phyloP scores from a whole-genome alignment of 1,284 basidiomycete species.

The Takashimella koratensis region DNA sequence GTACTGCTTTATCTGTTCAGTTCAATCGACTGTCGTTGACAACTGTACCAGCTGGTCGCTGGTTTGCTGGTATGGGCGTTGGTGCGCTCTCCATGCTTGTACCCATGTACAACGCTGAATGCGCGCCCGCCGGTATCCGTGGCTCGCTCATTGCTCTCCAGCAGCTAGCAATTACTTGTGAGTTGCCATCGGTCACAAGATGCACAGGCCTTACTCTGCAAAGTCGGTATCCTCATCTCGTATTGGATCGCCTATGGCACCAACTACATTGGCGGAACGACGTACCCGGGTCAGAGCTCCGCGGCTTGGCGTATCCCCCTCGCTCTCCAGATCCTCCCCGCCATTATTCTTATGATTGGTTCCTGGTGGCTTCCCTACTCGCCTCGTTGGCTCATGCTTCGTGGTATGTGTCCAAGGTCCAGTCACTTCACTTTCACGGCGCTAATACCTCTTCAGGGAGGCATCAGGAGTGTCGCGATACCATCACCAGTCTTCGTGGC shows the following conservation, averaged over 20 bases:
- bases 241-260: slow-evolving; percentile 66
- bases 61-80: slow-evolving; percentile 45
- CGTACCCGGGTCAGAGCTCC: slow-evolving; percentile 26
- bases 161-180: slow-evolving; percentile 73
- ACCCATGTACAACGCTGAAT: slow-evolving; percentile 64
- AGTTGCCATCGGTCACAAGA: slow-evolving; percentile 47
- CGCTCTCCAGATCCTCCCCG: slow-evolving; percentile 65
- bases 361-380: slow-evolving; percentile 50
- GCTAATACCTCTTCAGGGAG: slow-evolving; percentile 56
- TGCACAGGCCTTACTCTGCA: no score
- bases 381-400: slow-evolving; percentile 58
- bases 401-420: slow-evolving; percentile 43
- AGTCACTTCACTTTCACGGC: neutral
- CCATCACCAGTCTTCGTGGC: slow-evolving; percentile 61
- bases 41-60: slow-evolving; percentile 41
- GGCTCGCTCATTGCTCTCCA: slow-evolving; percentile 76
- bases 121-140: slow-evolving; percentile 75
- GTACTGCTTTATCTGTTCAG: no score
- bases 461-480: slow-evolving; percentile 66
- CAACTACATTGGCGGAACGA: slow-evolving; percentile 31
- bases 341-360: slow-evolving; percentile 30
- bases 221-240: slow-evolving; percentile 31
- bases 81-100: slow-evolving; percentile 47
- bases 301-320: slow-evolving; percentile 72
- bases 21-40: neutral